Percentiles rank a stretch among this genome's conserved stretches.
Evolutionary conservation across 345 rosid species (phyloP).

Genomic region (Aquilaria malaccensis): DNA sequence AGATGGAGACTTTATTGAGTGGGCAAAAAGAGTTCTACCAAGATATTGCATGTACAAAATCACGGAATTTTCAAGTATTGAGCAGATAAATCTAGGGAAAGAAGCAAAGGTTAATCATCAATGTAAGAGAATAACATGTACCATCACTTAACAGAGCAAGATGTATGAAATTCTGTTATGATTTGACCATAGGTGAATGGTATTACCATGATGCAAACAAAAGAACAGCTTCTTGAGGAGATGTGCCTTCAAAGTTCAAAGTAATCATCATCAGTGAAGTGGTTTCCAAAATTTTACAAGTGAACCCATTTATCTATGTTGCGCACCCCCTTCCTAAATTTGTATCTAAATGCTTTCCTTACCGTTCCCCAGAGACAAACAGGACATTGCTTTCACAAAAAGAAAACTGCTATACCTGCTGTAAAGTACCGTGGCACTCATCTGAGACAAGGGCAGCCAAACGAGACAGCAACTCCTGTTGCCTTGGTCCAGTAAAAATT

Average conservation of each 20-base stretch:
- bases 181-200: too few species aligned
- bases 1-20: background rate
- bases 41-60: background rate
- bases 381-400: background rate
- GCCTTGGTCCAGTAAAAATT: slow-evolving; percentile 66
- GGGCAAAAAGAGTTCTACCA: background rate
- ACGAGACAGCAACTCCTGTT: slow-evolving; percentile 55
- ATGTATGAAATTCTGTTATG: too few species aligned
- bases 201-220: too few species aligned
- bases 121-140: too few species aligned
- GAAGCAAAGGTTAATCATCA: too few species aligned
- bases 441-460: slow-evolving; percentile 36
- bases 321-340: background rate
- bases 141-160: too few species aligned
- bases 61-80: background rate
- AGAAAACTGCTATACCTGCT: slow-evolving; percentile 37
- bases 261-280: too few species aligned
- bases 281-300: too few species aligned
- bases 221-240: background rate
- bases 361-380: background rate
- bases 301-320: too few species aligned
- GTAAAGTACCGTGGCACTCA: slow-evolving; percentile 35
- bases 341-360: background rate
- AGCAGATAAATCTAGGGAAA: background rate
- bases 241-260: too few species aligned